Evolutionary conservation across 2,329 filamentous ascomycete species (phyloP), one percentile per base, ranked within the genome.

Genomic region (Ophiostoma angusticollis): DNA sequence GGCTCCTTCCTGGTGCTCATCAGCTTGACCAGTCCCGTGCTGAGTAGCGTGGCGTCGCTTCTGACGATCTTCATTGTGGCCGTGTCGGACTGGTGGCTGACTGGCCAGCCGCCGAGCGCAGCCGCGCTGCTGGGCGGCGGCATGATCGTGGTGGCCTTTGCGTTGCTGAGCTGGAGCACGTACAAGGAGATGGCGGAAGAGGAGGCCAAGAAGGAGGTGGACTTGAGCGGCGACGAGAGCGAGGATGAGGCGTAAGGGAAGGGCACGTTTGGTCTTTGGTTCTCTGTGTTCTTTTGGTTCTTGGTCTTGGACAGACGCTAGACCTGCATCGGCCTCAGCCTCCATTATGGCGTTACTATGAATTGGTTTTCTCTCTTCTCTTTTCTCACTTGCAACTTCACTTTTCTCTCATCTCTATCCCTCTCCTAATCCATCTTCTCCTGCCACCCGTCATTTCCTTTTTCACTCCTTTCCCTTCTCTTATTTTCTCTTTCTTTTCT

Each of bases 31-130:
- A 89, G 81, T 14, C 91, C 91, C 1, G 91, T 98, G 3, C 68
- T 98, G 5, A 89, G 81, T 42, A 93, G 83, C 14, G 91, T 98
- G 9, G 91, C 91, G 1, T 85, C 89, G 3, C 72, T 98, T 22
- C 68, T 98, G 33, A 98, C 91, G 17, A 98, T 98, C 49, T 96
- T 98, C 67, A 75, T 96, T 44, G 91, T 98, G 6, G 91, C 89
- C 1, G 65, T 96, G 22, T 84, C 84, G 40, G 91, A 98, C 59
- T 93, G 91, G 77, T 56, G 87, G 41, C 67, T 87, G 31, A 93
- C 84, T 0, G 84, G 89, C 35, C 70, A 80, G 50, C 74, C 81
- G 0, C 65, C 94, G 16, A 82, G 78, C 37, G 62, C 68, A 4
- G 82, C 86, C 0, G 83, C 89, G 4, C 68, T 96, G 11, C 53